These are phyloP conservation scores for Russula vinacea DNA, from an alignment of 768 basidiomycete species.

Conservation along the genomic window DNA sequence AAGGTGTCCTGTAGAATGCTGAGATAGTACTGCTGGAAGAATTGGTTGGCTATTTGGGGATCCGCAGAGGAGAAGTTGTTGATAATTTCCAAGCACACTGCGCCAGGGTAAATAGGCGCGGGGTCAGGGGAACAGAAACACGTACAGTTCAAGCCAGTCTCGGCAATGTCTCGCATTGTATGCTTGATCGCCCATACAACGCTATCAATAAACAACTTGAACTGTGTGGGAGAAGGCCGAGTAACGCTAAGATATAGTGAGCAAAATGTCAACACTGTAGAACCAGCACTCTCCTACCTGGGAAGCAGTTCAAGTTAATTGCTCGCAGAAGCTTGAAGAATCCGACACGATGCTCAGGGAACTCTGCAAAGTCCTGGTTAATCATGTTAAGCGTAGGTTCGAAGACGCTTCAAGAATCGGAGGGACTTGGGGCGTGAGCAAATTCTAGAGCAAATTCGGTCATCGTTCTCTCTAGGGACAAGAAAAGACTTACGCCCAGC, in stretches of 20 bases:
- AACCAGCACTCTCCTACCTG: conserved; percentile 55
- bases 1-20: conserved; percentile 93
- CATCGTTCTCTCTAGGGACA: conserved; percentile 11
- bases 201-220: conserved; percentile 97
- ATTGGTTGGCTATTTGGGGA: conserved; percentile 74
- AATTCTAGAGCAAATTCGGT: conserved; percentile 47
- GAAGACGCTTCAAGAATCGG: conserved; percentile 96
- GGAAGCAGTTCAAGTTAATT: conserved; percentile 93
- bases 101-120: conserved; percentile 18
- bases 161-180: conserved; percentile 97
- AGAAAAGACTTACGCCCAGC: conserved; percentile 65
- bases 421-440: conserved; percentile 90
- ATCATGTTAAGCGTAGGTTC: conserved; percentile 98
- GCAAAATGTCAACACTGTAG: background rate
- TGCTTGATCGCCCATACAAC: conserved; percentile 99
- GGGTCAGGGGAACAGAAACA: conserved; percentile 26
- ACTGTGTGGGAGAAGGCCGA: conserved; percentile 88
- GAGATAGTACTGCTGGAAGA: conserved; percentile 96
- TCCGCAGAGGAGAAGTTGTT: conserved; percentile 91
- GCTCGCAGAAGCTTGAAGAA: conserved; percentile 95
- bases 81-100: conserved; percentile 90
- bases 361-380: conserved; percentile 99
- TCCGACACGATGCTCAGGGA: conserved; percentile 93
- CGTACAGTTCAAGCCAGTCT: conserved; percentile 78
- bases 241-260: conserved; percentile 53